phyloP scores from a whole-genome alignment of 257 asterid genomes.

The Lycium ferocissimum region DNA sequence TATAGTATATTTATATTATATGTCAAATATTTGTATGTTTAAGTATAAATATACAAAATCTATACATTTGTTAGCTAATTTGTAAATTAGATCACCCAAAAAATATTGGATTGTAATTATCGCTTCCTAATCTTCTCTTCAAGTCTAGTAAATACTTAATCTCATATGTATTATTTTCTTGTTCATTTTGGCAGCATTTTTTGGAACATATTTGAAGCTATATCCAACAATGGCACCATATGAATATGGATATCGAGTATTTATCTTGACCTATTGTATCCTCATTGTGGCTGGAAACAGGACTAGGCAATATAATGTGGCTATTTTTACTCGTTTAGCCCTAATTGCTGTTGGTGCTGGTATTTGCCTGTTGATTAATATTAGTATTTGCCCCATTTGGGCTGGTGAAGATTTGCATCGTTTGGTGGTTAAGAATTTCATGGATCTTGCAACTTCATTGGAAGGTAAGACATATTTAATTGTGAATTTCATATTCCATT shows the following conservation, averaged over 20 bases:
- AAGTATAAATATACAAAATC: too few species aligned
- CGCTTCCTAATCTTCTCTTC: not conserved
- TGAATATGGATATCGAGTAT: conserved; percentile 59
- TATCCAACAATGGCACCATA: conserved; percentile 58
- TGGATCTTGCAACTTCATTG: conserved; percentile 51
- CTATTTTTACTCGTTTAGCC: conserved; percentile 45
- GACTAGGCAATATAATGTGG: conserved; percentile 33
- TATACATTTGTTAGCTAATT: too few species aligned
- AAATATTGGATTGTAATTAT: too few species aligned
- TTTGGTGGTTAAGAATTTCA: conserved; percentile 52
- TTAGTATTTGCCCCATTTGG: conserved; percentile 55
- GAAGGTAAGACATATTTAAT: conserved; percentile 37
- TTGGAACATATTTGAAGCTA: conserved; percentile 49
- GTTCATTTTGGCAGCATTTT: conserved; percentile 34
- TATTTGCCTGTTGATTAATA: conserved; percentile 48
- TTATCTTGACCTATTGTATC: conserved; percentile 58
- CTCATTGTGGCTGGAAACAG: conserved; percentile 57
- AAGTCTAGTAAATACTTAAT: not conserved
- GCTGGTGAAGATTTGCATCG: conserved; percentile 60
- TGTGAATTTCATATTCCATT: too few species aligned
- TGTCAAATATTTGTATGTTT: too few species aligned
- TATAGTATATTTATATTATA: too few species aligned
- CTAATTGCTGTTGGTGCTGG: conserved; percentile 58
- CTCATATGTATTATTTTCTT: not conserved
- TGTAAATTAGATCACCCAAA: too few species aligned